A percentile compares a stretch with the other conserved stretches of the same genome.
Evolutionary conservation across 768 basidiomycete genomes (phyloP).

Genomic region (Termitomyces sp.): DNA sequence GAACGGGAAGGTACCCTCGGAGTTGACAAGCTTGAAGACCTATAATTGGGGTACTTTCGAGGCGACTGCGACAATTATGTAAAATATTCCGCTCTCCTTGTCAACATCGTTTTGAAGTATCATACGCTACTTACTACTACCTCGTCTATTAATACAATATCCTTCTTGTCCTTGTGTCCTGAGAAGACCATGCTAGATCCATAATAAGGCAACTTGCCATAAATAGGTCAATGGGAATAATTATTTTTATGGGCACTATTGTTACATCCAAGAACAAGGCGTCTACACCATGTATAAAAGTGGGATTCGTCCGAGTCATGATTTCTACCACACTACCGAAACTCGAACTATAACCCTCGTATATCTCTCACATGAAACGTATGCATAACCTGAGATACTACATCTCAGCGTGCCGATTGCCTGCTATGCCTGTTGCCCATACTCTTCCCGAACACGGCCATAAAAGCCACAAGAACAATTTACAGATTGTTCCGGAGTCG

Average conservation of each 20-base stretch:
- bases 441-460: slow-evolving; percentile 32
- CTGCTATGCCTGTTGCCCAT: slow-evolving; percentile 30
- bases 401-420: slow-evolving; percentile 41
- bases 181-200: not conserved
- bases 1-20: slow-evolving; percentile 23
- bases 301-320: not conserved
- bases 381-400: slow-evolving; percentile 43
- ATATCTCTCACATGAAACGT: not conserved
- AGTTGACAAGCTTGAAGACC: slow-evolving; percentile 2
- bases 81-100: not conserved
- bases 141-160: not conserved
- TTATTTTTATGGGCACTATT: not conserved
- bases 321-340: not conserved
- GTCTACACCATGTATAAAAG: not conserved
- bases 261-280: not conserved
- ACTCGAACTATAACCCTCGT: not conserved
- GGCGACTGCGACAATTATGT: not conserved
- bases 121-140: not conserved
- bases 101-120: not conserved
- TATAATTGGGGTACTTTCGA: not conserved
- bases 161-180: not conserved
- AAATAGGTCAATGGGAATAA: no score
- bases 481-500: slow-evolving; percentile 38
- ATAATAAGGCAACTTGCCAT: not conserved
- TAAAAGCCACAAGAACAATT: slow-evolving; percentile 41